These are phyloP conservation scores for Coemansia sp. DNA, from an alignment of 192 early-diverging fungal genomes.

Conservation along the genomic window DNA sequence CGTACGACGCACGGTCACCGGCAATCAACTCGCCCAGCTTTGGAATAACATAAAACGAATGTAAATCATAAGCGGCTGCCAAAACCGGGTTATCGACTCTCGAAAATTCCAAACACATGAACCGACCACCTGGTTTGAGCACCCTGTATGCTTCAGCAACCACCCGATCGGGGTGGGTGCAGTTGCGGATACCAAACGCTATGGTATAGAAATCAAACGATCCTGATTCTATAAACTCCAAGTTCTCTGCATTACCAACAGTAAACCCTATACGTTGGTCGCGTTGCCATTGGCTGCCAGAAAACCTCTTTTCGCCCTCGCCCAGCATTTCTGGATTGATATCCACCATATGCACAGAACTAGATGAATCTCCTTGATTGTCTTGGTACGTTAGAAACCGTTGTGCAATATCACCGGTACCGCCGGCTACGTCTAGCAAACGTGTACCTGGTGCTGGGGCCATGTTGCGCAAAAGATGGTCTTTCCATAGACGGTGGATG, in stretches of 20 bases:
- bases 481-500: conserved; percentile 96
- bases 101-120: conserved; percentile 94
- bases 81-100: conserved; percentile 87
- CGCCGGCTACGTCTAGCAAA: conserved; percentile 95
- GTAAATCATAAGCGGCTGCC: conserved; percentile 82
- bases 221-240: conserved; percentile 70
- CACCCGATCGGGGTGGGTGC: conserved; percentile 87
- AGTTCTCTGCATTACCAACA: conserved; percentile 88
- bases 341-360: conserved; percentile 83
- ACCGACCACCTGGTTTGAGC: conserved; percentile 92
- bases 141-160: conserved; percentile 90
- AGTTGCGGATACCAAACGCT: conserved; percentile 98
- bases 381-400: conserved; percentile 87
- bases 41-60: conserved; percentile 95
- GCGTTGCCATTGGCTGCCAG: conserved; percentile 38
- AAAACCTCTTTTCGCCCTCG: conserved; percentile 78
- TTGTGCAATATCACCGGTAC: conserved; percentile 97
- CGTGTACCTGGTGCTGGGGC: conserved; percentile 78
- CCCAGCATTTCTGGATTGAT: conserved; percentile 97
- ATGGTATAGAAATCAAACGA: conserved; percentile 94
- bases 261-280: conserved; percentile 69
- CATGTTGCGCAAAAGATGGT: conserved; percentile 83
- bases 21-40: conserved; percentile 83
- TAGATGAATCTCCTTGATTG: conserved; percentile 58
- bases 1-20: conserved; percentile 86